A percentile compares a stretch with the other conserved stretches of the same genome.
phyloP scores from a whole-genome alignment of 108 stramenopile species.

The Cyclostephanos tholiformis region DNA sequence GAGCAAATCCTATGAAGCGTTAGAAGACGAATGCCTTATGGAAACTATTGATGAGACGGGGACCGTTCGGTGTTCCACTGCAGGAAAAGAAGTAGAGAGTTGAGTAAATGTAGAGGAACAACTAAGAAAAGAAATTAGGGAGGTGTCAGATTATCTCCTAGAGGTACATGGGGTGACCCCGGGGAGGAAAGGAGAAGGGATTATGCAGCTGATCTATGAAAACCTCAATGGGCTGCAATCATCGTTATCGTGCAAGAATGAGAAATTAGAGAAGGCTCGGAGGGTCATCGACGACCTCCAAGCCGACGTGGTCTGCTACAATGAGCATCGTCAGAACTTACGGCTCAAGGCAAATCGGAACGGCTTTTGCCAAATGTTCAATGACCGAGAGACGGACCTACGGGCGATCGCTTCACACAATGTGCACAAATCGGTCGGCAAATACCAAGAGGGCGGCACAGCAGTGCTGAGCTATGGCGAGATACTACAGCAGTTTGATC shows the following conservation, averaged over 20 bases:
- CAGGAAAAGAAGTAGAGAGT: background rate
- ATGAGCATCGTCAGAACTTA: slow-evolving; percentile 15
- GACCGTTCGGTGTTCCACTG: background rate
- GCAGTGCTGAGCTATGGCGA: slow-evolving; percentile 1
- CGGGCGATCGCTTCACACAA: slow-evolving; percentile 5
- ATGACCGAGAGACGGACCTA: slow-evolving; percentile 6
- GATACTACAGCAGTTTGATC: slow-evolving; percentile 2
- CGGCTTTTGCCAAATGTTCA: too few species aligned
- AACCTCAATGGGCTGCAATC: too few species aligned
- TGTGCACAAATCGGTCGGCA: slow-evolving; percentile 1
- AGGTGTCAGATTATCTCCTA: background rate
- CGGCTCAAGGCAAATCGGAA: background rate
- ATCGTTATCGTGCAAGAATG: background rate
- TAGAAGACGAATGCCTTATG: too few species aligned
- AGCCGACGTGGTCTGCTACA: slow-evolving; percentile 4
- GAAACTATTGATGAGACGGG: too few species aligned
- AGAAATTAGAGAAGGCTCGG: background rate
- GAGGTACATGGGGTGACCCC: background rate
- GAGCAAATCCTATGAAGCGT: too few species aligned
- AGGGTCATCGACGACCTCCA: slow-evolving; percentile 4
- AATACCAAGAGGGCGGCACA: slow-evolving; percentile 18
- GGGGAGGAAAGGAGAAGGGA: background rate
- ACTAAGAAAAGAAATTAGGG: background rate
- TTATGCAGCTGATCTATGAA: slow-evolving; percentile 1
- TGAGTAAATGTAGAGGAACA: background rate